Conservation (phyloP, 148 eudicot genomes). For the Cornus suecica region DNA sequence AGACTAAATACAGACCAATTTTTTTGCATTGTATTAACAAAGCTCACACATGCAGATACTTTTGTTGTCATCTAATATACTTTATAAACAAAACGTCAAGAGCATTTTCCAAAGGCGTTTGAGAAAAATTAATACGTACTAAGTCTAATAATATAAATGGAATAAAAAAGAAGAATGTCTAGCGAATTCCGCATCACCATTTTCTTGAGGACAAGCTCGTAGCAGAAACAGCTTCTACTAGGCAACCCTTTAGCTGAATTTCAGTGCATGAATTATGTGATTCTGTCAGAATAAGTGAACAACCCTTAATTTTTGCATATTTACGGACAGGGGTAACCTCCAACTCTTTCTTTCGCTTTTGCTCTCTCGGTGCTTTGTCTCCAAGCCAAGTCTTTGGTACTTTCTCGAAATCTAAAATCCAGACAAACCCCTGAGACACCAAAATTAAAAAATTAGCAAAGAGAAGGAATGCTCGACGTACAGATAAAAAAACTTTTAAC, state of each 20-base stretch:
- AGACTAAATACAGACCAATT: too few species aligned
- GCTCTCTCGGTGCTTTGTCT: constrained; percentile 42
- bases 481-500: background rate
- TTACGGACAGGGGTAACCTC: constrained; percentile 75
- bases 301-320: constrained; percentile 67
- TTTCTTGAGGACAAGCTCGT: constrained; percentile 66
- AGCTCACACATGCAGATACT: too few species aligned
- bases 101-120: background rate
- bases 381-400: constrained; percentile 40
- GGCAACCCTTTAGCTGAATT: constrained; percentile 68
- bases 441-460: background rate
- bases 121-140: background rate
- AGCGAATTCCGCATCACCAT: constrained; percentile 46
- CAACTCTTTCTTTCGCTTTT: constrained; percentile 55
- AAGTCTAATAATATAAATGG: background rate
- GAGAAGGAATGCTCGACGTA: too few species aligned
- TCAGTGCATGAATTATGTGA: constrained; percentile 56
- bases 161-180: constrained; percentile 7
- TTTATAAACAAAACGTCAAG: background rate
- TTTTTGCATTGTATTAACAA: too few species aligned
- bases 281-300: constrained; percentile 56
- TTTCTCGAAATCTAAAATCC: constrained; percentile 76
- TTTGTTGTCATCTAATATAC: too few species aligned
- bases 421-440: constrained; percentile 64
- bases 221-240: constrained; percentile 80